Conservation (phyloP, 495 filamentous ascomycete genomes). For the Trichocladium antarcticum region DNA sequence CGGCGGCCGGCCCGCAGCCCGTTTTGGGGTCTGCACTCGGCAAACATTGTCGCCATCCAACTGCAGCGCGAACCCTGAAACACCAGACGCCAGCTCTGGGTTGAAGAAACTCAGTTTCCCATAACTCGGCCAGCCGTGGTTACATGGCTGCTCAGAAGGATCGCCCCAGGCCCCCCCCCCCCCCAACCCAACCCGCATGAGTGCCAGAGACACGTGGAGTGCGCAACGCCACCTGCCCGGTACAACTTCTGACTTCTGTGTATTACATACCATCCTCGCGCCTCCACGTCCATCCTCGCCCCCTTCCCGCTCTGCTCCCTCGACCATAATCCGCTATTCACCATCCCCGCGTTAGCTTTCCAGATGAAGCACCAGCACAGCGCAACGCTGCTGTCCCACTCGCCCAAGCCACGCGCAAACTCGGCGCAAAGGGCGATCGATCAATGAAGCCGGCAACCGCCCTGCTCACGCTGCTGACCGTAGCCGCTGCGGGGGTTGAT, state of each 20-base stretch:
- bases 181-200: neutral
- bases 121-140: too few species aligned
- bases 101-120: too few species aligned
- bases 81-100: neutral
- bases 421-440: neutral
- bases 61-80: neutral
- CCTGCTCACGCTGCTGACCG: slow-evolving; percentile 4
- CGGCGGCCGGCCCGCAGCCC: neutral
- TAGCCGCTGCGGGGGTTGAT: slow-evolving; percentile 2
- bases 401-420: neutral
- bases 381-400: neutral
- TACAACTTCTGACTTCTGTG: too few species aligned
- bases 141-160: neutral
- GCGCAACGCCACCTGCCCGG: too few species aligned
- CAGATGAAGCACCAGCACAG: neutral
- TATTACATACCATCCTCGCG: neutral
- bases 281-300: neutral
- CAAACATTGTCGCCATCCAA: neutral
- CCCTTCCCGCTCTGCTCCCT: neutral
- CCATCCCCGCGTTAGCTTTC: neutral
- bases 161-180: neutral
- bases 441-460: slow-evolving; percentile 13
- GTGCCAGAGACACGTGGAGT: neutral
- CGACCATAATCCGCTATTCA: neutral
- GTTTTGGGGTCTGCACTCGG: neutral